Base-by-base conservation (phyloP, 2,329 filamentous ascomycete genomes). In the Penicillium aurantiogriseum region DNA sequence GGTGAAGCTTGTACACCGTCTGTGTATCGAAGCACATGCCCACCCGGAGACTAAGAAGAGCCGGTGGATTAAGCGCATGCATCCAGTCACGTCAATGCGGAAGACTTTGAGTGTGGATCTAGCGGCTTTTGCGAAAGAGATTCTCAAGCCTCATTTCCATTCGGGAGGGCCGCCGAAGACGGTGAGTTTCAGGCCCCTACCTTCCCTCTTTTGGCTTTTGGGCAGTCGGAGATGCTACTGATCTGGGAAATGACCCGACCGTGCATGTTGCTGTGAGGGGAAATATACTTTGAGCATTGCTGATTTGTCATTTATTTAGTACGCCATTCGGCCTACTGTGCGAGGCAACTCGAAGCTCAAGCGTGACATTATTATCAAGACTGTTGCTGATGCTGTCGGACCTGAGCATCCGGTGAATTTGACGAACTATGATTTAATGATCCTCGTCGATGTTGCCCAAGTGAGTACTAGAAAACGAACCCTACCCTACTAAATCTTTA, bases 361-460 rank as follows among this genome's bases (percentile, higher is more conserved):
- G 40, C 77, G 85, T 62, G 83, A 87, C 61, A 67, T 68, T n/a
- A 73, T 88, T 42, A 88, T 88, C 71, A 82, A 82, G 64, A 81
- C 77, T 40, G 79, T 88, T 17, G 85, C 85, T 31, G 75, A 77
- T 58, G 74, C 78, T 31, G 83, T 87, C n/a, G 83, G 84, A 5
- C 75, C 76, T 21, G 78, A 78, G 35, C 85, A 88, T 67, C 78
- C 76, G 27, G 85, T 88, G 44, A 82, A 87, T 69, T 75, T 88
- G 36, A 84, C 80, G 55, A 79, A 81, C 39, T 86, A 85, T 65
- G 85, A 88, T 71, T 67, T 81, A 40, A 74, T 86, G 47, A 85
- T 88, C 59, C 70, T 88, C 38, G 83, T 88, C 44, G 84, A 87
- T 63, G 76, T 88, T 54, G 83, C 85, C 68, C 80, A 86, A 75